These are phyloP conservation scores for Corynascus novoguineensis DNA, from an alignment of 495 filamentous ascomycete species.

Conservation along the genomic window DNA sequence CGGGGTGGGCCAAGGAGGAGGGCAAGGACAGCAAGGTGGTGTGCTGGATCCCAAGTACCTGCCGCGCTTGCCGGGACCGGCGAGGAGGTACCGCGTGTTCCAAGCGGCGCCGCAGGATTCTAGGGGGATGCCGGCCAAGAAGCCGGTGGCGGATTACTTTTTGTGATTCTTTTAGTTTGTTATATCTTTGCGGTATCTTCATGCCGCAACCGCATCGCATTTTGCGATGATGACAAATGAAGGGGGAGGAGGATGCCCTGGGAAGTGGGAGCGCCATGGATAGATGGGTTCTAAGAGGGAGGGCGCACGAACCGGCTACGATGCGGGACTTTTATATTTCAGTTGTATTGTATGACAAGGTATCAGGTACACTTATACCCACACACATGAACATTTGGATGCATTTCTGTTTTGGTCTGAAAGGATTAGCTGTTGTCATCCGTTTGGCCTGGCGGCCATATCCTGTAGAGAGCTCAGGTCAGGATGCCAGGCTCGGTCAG, in stretches of 20 bases:
- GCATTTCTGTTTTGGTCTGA: neutral
- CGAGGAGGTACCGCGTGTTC: slow-evolving; percentile 89
- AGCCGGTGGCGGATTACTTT: slow-evolving; percentile 97
- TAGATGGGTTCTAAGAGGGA: neutral
- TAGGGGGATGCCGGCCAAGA: slow-evolving; percentile 97
- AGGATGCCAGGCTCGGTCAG: neutral
- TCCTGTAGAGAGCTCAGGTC: neutral
- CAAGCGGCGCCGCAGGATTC: slow-evolving; percentile 95
- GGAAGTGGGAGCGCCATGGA: too few relatives aligned
- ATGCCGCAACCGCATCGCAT: too few relatives aligned
- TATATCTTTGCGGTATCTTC: too few relatives aligned
- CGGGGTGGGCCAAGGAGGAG: neutral
- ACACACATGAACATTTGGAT: neutral
- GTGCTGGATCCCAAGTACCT: slow-evolving; percentile 40
- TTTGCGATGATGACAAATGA: neutral
- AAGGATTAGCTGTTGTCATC: too few relatives aligned
- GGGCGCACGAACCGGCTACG: neutral
- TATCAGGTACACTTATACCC: neutral
- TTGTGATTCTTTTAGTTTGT: slow-evolving; percentile 44
- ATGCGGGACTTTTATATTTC: neutral
- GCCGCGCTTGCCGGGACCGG: slow-evolving; percentile 56
- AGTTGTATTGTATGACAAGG: neutral
- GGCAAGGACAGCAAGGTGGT: neutral
- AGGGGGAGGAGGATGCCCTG: too few relatives aligned
- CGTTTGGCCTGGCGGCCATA: neutral